Evolutionary conservation across 139 green algal species (phyloP).

Genomic region (Bryopsis sp.): DNA sequence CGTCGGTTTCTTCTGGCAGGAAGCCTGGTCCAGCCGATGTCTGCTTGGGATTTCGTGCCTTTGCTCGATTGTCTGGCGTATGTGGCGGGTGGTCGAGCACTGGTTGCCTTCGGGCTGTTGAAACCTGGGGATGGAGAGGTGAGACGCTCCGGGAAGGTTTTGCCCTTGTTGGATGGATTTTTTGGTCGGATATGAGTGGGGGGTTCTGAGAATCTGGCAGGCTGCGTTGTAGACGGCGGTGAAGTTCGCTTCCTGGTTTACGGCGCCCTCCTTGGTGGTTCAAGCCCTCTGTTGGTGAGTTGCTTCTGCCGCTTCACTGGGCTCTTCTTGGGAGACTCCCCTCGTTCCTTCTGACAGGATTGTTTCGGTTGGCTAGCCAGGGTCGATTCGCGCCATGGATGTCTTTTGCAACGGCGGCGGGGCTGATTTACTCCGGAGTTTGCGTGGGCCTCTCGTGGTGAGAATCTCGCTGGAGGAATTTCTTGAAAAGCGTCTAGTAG

Average conservation of each 20-base stretch:
- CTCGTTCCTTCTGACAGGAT: background rate
- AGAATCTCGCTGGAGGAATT: background rate
- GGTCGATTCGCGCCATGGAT: background rate
- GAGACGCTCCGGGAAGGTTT: too few species aligned
- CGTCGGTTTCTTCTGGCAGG: too few species aligned
- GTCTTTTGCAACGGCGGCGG: background rate
- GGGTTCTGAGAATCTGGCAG: background rate
- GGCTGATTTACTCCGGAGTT: too few species aligned
- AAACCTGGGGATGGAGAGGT: too few species aligned
- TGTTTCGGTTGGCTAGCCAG: background rate
- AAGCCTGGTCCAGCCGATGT: too few species aligned
- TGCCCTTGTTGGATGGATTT: too few species aligned
- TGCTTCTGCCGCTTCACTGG: background rate
- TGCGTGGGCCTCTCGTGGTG: too few species aligned
- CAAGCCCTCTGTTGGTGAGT: constrained; percentile 30
- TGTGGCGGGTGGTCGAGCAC: too few species aligned
- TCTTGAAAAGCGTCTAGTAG: background rate
- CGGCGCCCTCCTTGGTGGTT: constrained; percentile 36
- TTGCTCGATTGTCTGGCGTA: too few species aligned
- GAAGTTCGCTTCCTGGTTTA: constrained; percentile 27
- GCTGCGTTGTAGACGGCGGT: constrained; percentile 22
- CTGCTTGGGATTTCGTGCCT: too few species aligned
- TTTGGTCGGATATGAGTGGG: too few species aligned
- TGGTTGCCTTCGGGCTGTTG: too few species aligned
- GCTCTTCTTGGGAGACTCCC: constrained; percentile 13